Conservation (phyloP, 768 basidiomycete species). For the Russula sp. region DNA sequence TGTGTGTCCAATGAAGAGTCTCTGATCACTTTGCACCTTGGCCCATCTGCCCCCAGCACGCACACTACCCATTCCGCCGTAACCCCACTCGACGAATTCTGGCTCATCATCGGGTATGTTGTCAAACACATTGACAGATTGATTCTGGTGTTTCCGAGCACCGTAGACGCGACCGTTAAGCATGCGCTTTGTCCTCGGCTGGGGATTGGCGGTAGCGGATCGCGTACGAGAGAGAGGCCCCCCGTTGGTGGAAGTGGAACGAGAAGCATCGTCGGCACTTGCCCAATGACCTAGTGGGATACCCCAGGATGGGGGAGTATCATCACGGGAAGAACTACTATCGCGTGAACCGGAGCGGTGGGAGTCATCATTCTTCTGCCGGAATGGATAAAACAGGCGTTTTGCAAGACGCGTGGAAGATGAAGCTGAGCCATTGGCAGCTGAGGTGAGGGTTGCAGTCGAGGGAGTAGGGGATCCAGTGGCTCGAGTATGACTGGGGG, state of each 20-base stretch:
- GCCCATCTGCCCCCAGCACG: conserved; percentile 15
- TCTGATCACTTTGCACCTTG: conserved; percentile 23
- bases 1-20: conserved; percentile 7
- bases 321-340: conserved; percentile 46
- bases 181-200: conserved; percentile 37
- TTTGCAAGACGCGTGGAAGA: conserved; percentile 10
- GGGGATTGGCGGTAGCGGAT: background rate
- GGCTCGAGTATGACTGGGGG: background rate
- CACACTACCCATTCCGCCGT: conserved; percentile 69
- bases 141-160: conserved; percentile 17
- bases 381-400: conserved; percentile 19
- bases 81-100: conserved; percentile 88
- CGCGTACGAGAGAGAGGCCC: conserved; percentile 1
- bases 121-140: conserved; percentile 38
- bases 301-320: conserved; percentile 2
- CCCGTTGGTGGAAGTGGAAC: background rate
- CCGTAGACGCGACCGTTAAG: conserved; percentile 83
- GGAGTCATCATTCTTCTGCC: conserved; percentile 32
- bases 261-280: conserved; percentile 1
- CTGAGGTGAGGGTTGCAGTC: conserved; percentile 11
- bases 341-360: conserved; percentile 50
- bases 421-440: background rate
- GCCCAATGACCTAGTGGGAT: conserved; percentile 12
- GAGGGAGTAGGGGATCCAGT: conserved; percentile 11
- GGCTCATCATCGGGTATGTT: conserved; percentile 51